Percentiles rank a stretch among this genome's conserved stretches.
phyloP scores from a whole-genome alignment of 2,329 filamentous ascomycete genomes.

The Ophiostoma sp. region DNA sequence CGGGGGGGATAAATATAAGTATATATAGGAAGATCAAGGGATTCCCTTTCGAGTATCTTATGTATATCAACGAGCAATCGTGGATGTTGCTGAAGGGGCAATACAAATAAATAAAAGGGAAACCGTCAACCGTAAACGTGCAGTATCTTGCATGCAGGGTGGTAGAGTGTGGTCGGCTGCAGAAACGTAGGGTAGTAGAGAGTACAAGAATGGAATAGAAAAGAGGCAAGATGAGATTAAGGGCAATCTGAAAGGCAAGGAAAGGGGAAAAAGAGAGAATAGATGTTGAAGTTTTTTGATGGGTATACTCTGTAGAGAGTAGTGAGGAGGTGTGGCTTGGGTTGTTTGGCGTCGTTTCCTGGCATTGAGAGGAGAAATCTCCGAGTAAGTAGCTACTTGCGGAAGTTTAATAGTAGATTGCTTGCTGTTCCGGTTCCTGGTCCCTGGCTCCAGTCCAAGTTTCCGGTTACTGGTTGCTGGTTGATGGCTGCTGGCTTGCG shows the following conservation, averaged over 20 bases:
- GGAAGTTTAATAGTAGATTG: not conserved
- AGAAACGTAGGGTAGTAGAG: not conserved
- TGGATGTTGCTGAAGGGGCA: not conserved
- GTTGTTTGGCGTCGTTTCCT: not conserved
- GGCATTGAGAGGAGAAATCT: not conserved
- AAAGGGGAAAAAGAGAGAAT: not conserved
- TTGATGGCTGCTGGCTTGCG: not conserved
- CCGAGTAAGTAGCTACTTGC: not conserved
- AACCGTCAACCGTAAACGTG: not conserved
- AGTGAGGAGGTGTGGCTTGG: not conserved
- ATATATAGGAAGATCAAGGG: constrained; percentile 4
- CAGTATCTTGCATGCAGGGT: not conserved
- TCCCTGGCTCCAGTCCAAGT: not conserved
- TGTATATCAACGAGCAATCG: not conserved
- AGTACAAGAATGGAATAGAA: not conserved
- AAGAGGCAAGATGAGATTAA: not conserved
- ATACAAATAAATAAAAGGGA: not conserved
- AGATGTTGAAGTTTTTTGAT: not conserved
- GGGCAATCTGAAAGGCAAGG: not conserved
- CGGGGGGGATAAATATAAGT: not conserved
- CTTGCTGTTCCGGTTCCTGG: not conserved
- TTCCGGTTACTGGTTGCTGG: not conserved
- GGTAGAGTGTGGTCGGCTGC: not conserved
- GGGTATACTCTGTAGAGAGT: not conserved
- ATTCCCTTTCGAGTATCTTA: not conserved